Evolutionary conservation across 2,329 filamentous ascomycete species (phyloP), one percentile per base, ranked within the genome.

Genomic region (Aspergillus neoniger): DNA sequence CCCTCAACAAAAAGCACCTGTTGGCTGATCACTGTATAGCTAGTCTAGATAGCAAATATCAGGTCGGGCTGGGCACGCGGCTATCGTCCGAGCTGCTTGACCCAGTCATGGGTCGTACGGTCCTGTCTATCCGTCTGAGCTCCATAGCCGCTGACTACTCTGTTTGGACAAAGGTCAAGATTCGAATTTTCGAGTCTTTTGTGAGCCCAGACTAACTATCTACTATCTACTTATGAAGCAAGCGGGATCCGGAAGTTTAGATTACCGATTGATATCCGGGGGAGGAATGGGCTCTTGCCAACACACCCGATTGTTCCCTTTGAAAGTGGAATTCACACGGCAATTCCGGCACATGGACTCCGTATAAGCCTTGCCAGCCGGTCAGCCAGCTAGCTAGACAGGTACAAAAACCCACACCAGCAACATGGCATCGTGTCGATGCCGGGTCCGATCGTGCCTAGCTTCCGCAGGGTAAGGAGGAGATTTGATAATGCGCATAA

Each of bases 1-100:
- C 25, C 15, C 25, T 12, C 14, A 19, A 10, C n/a, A 47, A 21
- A 39, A 21, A 28, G 44, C 38, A 52, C 49, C 48, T 56, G 59
- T 57, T 63, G 55, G 61, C 61, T 59, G 61, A 61, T 52, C 57
- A 17, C 38, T 51, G 43, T 50, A 48, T 57, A 36, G 32, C 32
- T 36, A 36, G 32, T 36, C 32, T 2, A 36, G 32, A 36, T 36
- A 47, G 36, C 30, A 55, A 56, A 47, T 43, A 48, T 19, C 25
- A 32, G 47, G 32, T 50, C 51, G 38, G 39, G 15, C 52, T 52
- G 53, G 41, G 36, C 39, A 30, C 17, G 61, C 61, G 58, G 55
- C 52, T 63, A 61, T 56, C 55, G 55, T 60, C 58, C 59, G 61
- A 61, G 49, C 54, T 36, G 38, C 32, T 30, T 30, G 19, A 30